Base-by-base conservation (phyloP, 345 rosid species). In the Salix udensis region DNA sequence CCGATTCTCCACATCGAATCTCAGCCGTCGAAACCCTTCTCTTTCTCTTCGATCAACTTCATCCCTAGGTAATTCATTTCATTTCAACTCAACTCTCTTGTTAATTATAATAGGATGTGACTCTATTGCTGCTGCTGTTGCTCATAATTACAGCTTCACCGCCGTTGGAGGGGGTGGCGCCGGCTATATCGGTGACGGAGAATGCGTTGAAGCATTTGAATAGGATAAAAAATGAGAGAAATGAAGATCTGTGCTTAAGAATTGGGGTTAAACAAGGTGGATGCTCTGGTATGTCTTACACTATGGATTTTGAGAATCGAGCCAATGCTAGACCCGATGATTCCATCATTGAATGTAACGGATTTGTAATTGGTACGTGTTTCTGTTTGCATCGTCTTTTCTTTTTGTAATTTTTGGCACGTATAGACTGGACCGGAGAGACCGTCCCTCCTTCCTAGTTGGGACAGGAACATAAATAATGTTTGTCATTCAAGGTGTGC, bases 191-290 rank as follows among this genome's bases (percentile, higher is more conserved):
- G 26, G 44, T 95, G 78, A 88, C 97, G 16, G 98, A 93, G 24
- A 67, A 50, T 30, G 98, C 98, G 21, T 87, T 93, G 85, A 90
- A 85, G 82, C 98, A 95, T 79, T 76, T 93, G 87, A 89, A 82
- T 74, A 91, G 74, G 88, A 95, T 95, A 94, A 91, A 92, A 80
- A 78, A 84, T 23, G 96, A 91, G 26, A 87, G 90, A 10, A 79
- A 77, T 4, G 93, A 88, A 40, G 97, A 95, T 85, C 74, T 91
- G 85, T 95, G 94, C 81, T 88, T 95, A 78, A 90, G 98, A 78
- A 95, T 95, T 48, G 97, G 97, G 76, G 98, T 95, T 24, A 90
- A 86, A 74, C 98, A 95, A 34, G 98, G 98, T 15, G 97, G 98
- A 23, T 95, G 97, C 84, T 93, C 97, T 0, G 98, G 98, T 81